Percentiles rank a stretch among this genome's conserved stretches.
These are phyloP conservation scores for Solanum hybrid DNA, from an alignment of 305 asterid genomes.

Conservation along the genomic window DNA sequence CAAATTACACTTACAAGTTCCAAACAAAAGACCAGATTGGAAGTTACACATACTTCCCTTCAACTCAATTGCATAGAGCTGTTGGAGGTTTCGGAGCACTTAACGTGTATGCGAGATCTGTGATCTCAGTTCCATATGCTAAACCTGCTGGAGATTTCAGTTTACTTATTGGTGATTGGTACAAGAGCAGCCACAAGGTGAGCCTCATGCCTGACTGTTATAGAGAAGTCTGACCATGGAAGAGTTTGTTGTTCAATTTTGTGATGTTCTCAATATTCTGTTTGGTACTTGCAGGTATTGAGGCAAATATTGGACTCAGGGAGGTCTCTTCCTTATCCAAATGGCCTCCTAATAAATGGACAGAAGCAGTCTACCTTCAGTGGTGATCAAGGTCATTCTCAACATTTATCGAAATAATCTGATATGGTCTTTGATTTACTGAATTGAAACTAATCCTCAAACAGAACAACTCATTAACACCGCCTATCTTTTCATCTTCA, in stretches of 20 bases:
- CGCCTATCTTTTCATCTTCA: conserved; percentile 20
- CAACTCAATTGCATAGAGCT: conserved; percentile 81
- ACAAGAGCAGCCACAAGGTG: conserved; percentile 59
- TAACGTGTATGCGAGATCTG: conserved; percentile 69
- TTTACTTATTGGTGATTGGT: conserved; percentile 89
- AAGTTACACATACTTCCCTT: conserved; percentile 78
- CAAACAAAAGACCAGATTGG: conserved; percentile 96
- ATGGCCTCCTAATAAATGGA: conserved; percentile 72
- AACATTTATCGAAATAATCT: background rate
- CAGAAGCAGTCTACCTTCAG: conserved; percentile 44
- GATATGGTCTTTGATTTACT: background rate
- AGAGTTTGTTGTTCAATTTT: background rate
- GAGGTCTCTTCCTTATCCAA: conserved; percentile 55
- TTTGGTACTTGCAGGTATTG: conserved; percentile 46
- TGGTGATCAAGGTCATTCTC: conserved; percentile 57
- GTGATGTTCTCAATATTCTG: background rate
- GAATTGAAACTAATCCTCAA: background rate
- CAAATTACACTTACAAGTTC: conserved; percentile 76
- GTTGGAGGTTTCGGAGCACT: conserved; percentile 86
- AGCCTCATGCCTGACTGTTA: background rate
- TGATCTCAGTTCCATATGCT: conserved; percentile 74
- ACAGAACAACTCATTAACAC: background rate
- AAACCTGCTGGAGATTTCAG: conserved; percentile 75
- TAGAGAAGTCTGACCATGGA: background rate
- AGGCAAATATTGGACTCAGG: conserved; percentile 72